Base-by-base conservation (phyloP, 495 filamentous ascomycete genomes). In the Filosporella fistucella region DNA sequence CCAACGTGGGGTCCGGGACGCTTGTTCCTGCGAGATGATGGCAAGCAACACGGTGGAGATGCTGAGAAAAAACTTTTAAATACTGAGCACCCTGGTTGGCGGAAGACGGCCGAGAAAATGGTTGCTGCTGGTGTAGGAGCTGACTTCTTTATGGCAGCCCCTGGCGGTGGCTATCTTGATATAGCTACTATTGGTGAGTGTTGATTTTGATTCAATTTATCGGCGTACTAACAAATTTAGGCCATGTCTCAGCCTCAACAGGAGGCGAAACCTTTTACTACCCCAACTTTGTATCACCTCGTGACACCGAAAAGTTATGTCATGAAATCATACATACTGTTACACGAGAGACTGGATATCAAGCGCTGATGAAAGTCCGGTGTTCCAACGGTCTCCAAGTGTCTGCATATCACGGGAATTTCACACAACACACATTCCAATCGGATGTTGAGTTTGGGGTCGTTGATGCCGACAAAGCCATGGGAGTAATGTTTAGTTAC, bases 321-420 rank as follows among this genome's bases (percentile, higher is more conserved):
- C 75, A 85, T 32, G 93, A 99, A 64, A 76, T 99, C 54, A 77
- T 81, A 45, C 93, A 96, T 59, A 83, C 86, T 6, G 80, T 95
- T n/a, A 89, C 81, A 1, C 75, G 93, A 49, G 91, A 96, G 62
- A 95, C 91, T 14, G 93, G 93, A 22, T 99, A 91, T 61, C 91
- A 96, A 68, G 89, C 90, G 7, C 75, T 97, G 56, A 93, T 99
- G 89, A 99, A 99, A 72, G 93, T 97, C 42, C 85, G 93, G 35
- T 99, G 93, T 67, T 95, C 89, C 7, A 97, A 94, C 60, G 93
- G 93, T 13, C 77, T 99, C 23, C 93, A 99, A 66, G 88, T 99
- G 13, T 84, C 88, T 16, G 80, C 81, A 23, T 99, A 97, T 61
- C 88, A 94, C 55, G 93, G 93, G 47, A 97, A 97, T 68, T 97